Percentiles rank a stretch among this genome's conserved stretches.
Conservation (phyloP, 2,329 filamentous ascomycete species). For the Bipolaris zeicola region DNA sequence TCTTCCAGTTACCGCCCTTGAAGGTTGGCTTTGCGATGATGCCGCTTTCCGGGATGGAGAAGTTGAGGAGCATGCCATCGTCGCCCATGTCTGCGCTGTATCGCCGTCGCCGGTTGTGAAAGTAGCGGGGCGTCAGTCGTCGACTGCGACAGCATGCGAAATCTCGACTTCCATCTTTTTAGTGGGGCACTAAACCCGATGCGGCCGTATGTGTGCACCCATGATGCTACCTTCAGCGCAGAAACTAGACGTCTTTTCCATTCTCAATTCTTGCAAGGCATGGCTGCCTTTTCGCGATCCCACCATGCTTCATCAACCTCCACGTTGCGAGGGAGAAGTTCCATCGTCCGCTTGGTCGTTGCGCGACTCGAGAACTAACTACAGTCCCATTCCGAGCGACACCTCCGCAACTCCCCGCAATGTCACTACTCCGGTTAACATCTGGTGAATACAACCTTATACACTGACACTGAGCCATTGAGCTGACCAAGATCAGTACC, state of each 20-base stretch:
- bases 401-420: slow-evolving; percentile 33
- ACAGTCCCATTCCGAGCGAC: slow-evolving; percentile 16
- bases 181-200: slow-evolving; percentile 21
- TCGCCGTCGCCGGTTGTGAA: slow-evolving; percentile 3
- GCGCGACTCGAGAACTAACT: slow-evolving; percentile 2
- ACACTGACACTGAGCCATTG: slow-evolving; percentile 15
- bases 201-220: slow-evolving; percentile 1
- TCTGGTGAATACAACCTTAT: slow-evolving; percentile 21
- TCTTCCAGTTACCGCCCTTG: slow-evolving; percentile 92
- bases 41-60: slow-evolving; percentile 73
- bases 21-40: slow-evolving; percentile 68
- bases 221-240: slow-evolving; percentile 32
- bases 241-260: slow-evolving; percentile 29
- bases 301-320: slow-evolving; percentile 11
- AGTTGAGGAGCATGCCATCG: slow-evolving; percentile 94
- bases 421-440: slow-evolving; percentile 28
- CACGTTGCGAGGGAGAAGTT: slow-evolving; percentile 5
- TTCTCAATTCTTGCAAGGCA: slow-evolving; percentile 20
- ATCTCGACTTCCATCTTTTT: slow-evolving; percentile 27
- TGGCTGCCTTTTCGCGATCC: slow-evolving; percentile 18
- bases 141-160: slow-evolving; percentile 10
- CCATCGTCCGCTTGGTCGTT: not conserved
- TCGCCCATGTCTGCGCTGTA: slow-evolving; percentile 72
- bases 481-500: slow-evolving; percentile 23
- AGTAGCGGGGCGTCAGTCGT: slow-evolving; percentile 10